Evolutionary conservation across 306 rosid genomes (phyloP).

Genomic region (Cucurbita pepo): DNA sequence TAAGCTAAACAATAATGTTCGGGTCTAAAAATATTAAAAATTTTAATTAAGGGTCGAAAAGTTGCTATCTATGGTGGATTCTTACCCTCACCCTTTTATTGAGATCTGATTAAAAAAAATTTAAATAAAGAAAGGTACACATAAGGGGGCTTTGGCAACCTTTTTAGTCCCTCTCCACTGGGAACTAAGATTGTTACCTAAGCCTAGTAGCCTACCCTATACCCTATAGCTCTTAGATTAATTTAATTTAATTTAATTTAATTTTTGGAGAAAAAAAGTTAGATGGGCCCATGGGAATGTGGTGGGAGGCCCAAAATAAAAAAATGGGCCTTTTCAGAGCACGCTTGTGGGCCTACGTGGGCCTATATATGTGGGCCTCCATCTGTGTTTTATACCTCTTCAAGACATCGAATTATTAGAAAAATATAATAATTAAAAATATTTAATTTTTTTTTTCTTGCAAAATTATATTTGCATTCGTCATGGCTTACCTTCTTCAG

Average conservation of each 20-base stretch:
- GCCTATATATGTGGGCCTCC: conserved; percentile 25
- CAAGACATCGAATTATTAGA: background rate
- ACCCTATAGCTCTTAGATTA: background rate
- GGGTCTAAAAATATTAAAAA: too few relatives aligned
- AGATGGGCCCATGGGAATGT: conserved; percentile 9
- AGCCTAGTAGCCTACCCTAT: conserved; percentile 7
- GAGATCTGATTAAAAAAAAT: too few relatives aligned
- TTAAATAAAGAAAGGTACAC: background rate
- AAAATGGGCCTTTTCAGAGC: conserved; percentile 25
- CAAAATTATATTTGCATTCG: background rate
- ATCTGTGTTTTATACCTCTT: background rate
- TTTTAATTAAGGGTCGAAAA: too few relatives aligned
- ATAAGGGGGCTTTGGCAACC: conserved; percentile 13
- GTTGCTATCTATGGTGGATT: too few relatives aligned
- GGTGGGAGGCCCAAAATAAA: conserved; percentile 27
- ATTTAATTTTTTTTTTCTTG: background rate
- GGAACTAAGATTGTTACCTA: conserved; percentile 31
- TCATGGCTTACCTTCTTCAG: conserved; percentile 3
- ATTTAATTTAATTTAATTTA: background rate
- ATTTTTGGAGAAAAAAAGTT: background rate
- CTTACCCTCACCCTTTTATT: too few relatives aligned
- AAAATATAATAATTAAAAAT: background rate
- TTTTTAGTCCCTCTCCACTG: conserved; percentile 28
- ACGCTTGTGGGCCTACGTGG: conserved; percentile 23
- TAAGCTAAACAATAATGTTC: too few relatives aligned